Conservation (phyloP, 495 filamentous ascomycete species). For the Penicillium verhagenii region DNA sequence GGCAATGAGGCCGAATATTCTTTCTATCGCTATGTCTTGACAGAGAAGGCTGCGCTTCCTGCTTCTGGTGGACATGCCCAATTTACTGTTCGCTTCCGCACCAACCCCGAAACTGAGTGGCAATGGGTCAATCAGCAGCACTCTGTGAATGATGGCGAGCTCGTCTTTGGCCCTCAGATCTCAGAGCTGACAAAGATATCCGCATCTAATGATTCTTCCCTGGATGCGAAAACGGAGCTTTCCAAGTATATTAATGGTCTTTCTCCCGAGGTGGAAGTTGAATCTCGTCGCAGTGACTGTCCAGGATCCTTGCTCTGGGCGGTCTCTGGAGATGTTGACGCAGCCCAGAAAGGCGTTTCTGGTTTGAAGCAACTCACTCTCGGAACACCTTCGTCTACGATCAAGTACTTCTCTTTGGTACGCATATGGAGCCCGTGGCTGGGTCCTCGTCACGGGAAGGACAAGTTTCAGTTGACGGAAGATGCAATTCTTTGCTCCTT, state of each 20-base stretch:
- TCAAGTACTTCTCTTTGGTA: conserved; percentile 73
- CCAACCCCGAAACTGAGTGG: conserved; percentile 56
- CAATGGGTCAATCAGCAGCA: conserved; percentile 71
- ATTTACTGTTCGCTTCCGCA: conserved; percentile 78
- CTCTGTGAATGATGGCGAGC: conserved; percentile 58
- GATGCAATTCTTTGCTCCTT: conserved; percentile 83
- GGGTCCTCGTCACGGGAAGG: conserved; percentile 77
- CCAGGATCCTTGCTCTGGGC: conserved; percentile 72
- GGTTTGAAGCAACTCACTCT: conserved; percentile 55
- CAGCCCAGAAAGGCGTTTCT: conserved; percentile 55
- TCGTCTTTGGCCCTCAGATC: conserved; percentile 40
- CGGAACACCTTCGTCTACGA: conserved; percentile 57
- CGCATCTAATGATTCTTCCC: conserved; percentile 11
- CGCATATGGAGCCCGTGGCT: conserved; percentile 84
- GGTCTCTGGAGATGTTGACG: conserved; percentile 53
- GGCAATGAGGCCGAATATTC: conserved; percentile 13
- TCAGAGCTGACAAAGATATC: background rate
- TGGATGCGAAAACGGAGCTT: conserved; percentile 43
- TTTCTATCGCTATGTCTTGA: conserved; percentile 41
- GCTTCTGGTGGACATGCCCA: conserved; percentile 34
- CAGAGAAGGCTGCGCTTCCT: conserved; percentile 34
- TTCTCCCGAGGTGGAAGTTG: conserved; percentile 56
- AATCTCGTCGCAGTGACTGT: conserved; percentile 60
- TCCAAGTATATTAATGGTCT: conserved; percentile 59
- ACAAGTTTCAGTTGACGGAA: conserved; percentile 62